These are phyloP conservation scores for Acorus calamus DNA, from an alignment of 106 monocot species.

Conservation along the genomic window DNA sequence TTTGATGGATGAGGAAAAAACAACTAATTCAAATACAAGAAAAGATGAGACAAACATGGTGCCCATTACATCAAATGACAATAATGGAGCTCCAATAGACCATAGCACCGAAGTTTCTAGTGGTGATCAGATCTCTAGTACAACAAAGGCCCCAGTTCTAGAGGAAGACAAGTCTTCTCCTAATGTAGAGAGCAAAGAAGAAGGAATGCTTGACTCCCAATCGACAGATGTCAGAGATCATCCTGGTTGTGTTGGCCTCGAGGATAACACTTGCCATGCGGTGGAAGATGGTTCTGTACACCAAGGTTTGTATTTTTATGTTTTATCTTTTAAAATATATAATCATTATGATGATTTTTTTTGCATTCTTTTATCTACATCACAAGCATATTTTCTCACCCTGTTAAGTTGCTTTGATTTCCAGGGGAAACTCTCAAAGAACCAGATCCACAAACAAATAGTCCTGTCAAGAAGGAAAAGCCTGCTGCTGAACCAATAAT, in stretches of 20 bases:
- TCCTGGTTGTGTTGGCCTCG: constrained; percentile 6
- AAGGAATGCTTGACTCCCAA: constrained; percentile 15
- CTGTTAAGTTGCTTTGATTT: not conserved
- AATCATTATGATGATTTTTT: not conserved
- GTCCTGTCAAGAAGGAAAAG: constrained; percentile 33
- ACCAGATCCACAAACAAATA: constrained; percentile 18
- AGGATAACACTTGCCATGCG: no score
- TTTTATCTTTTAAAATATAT: not conserved
- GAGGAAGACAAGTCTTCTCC: constrained; percentile 11
- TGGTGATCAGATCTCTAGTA: constrained; percentile 13
- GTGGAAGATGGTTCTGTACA: constrained; percentile 12
- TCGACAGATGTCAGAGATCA: constrained; percentile 13
- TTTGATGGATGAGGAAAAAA: constrained; percentile 88
- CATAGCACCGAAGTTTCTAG: constrained; percentile 12
- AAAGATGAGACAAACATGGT: constrained; percentile 1
- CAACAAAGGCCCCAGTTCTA: constrained; percentile 2
- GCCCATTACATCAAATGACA: constrained; percentile 2
- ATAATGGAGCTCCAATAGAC: constrained; percentile 10
- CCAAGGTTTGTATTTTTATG: constrained; percentile 29
- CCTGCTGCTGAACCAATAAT: constrained; percentile 63
- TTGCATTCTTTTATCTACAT: not conserved
- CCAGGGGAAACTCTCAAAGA: constrained; percentile 30
- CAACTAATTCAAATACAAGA: constrained; percentile 13
- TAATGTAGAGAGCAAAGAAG: constrained; percentile 17
- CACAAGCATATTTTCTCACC: not conserved